Percentiles rank a stretch among this genome's conserved stretches.
These are phyloP conservation scores for Flaveria ramosissima DNA, from an alignment of 129 eudicot species.

Conservation along the genomic window DNA sequence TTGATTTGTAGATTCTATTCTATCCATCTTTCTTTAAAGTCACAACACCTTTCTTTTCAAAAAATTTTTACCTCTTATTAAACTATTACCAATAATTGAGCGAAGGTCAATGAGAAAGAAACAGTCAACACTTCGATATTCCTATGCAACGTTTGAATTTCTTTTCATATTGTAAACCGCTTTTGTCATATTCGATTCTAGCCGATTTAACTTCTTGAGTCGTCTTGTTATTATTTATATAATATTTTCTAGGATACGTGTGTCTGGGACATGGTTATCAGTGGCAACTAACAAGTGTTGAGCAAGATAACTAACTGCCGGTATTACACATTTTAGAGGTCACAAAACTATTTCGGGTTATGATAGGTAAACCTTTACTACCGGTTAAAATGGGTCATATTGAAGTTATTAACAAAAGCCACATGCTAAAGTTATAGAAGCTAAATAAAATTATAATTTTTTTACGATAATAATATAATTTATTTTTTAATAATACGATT, in stretches of 20 bases:
- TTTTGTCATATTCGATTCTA: conserved; percentile 12
- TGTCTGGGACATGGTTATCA: too few relatives aligned
- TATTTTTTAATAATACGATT: not conserved
- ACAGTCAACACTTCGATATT: conserved; percentile 23
- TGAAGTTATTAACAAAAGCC: too few relatives aligned
- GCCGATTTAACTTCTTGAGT: not conserved
- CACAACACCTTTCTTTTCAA: not conserved
- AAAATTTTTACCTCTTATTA: conserved; percentile 2
- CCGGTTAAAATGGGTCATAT: not conserved
- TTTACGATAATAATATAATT: not conserved
- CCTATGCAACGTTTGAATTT: conserved; percentile 22
- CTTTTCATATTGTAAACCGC: conserved; percentile 7
- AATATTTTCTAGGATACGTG: too few relatives aligned
- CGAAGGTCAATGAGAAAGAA: conserved; percentile 12
- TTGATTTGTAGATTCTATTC: conserved; percentile 22
- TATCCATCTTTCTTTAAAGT: conserved; percentile 24
- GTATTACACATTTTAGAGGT: too few relatives aligned
- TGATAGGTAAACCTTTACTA: not conserved
- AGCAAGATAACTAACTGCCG: too few relatives aligned
- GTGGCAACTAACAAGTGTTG: too few relatives aligned
- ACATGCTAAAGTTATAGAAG: too few relatives aligned
- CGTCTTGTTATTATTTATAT: not conserved
- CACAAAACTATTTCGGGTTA: not conserved
- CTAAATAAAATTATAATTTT: not conserved
- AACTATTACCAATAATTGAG: conserved; percentile 34